phyloP scores from a whole-genome alignment of 192 early-diverging fungal genomes.

The Umbelopsis ramanniana region DNA sequence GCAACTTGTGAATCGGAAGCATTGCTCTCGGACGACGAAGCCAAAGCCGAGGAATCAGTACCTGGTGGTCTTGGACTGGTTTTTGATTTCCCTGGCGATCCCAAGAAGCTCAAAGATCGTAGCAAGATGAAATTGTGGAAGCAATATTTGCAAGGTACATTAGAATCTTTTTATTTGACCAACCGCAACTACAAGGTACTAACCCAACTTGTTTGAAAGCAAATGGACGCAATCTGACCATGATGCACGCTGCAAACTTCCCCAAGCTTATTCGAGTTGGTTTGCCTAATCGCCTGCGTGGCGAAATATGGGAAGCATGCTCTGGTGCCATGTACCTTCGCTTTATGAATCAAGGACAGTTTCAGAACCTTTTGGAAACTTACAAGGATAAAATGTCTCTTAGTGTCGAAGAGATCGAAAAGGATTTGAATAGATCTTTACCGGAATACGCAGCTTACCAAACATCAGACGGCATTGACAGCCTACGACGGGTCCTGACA shows the following conservation, averaged over 20 bases:
- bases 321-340: slow-evolving; percentile 87
- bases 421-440: slow-evolving; percentile 91
- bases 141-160: slow-evolving; percentile 70
- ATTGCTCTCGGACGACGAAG: slow-evolving; percentile 56
- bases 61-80: slow-evolving; percentile 69
- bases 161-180: background rate
- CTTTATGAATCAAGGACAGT: slow-evolving; percentile 85
- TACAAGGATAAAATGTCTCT: slow-evolving; percentile 75
- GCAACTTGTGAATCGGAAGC: slow-evolving; percentile 82
- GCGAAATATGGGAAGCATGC: slow-evolving; percentile 94
- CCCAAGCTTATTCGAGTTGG: slow-evolving; percentile 90
- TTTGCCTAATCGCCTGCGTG: slow-evolving; percentile 83
- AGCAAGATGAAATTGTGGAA: slow-evolving; percentile 78
- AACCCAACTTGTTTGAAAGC: slow-evolving; percentile 38
- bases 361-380: slow-evolving; percentile 70
- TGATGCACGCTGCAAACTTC: slow-evolving; percentile 80
- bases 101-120: slow-evolving; percentile 72
- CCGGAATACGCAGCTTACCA: slow-evolving; percentile 96
- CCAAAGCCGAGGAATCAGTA: slow-evolving; percentile 45
- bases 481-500: slow-evolving; percentile 90
- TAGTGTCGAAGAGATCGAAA: slow-evolving; percentile 93
- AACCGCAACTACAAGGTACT: background rate
- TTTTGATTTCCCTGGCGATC: slow-evolving; percentile 76
- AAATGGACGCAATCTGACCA: slow-evolving; percentile 88
- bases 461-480: slow-evolving; percentile 86